phyloP scores from a whole-genome alignment of 306 rosid genomes.

The Sechiopsis laciniata region DNA sequence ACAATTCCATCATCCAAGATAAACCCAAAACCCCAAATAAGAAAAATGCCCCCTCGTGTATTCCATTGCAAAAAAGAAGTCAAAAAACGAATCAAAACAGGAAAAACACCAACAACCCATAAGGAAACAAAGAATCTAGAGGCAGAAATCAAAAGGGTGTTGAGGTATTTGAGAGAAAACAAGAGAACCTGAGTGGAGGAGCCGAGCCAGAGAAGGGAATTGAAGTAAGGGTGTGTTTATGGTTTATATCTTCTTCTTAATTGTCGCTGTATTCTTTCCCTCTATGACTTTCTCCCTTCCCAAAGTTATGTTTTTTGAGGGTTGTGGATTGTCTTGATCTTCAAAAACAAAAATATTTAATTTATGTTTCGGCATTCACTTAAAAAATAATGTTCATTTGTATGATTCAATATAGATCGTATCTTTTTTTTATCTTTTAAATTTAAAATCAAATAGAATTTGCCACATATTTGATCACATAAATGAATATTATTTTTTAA shows the following conservation, averaged over 20 bases:
- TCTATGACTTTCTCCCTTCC: neutral
- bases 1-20: neutral
- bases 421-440: too few relatives aligned
- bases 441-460: too few relatives aligned
- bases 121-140: neutral
- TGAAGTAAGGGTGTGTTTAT: neutral
- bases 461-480: too few relatives aligned
- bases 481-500: too few relatives aligned
- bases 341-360: too few relatives aligned
- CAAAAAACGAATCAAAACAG: neutral
- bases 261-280: neutral
- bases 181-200: slow-evolving; percentile 3
- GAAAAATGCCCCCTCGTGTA: neutral
- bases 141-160: neutral
- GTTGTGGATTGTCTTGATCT: neutral
- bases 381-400: too few relatives aligned
- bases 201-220: neutral
- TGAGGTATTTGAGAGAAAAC: neutral
- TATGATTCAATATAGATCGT: too few relatives aligned
- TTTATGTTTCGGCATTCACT: too few relatives aligned
- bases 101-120: neutral
- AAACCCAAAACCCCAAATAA: neutral
- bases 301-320: neutral
- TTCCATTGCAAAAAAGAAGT: neutral
- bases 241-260: neutral